phyloP scores from a whole-genome alignment of 768 basidiomycete species.

The Polyporus arcularius region DNA sequence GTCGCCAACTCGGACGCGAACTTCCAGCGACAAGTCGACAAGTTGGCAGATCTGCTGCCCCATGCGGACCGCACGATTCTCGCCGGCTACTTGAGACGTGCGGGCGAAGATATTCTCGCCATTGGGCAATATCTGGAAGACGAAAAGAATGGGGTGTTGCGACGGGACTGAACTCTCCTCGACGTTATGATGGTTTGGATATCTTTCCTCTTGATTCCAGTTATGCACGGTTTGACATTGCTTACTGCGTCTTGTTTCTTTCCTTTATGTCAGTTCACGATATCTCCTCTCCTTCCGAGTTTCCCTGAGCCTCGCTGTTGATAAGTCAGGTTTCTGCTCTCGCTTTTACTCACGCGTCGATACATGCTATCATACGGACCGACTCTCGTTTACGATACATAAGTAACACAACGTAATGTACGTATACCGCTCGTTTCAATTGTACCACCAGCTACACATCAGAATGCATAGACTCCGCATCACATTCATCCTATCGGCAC shows the following conservation, averaged over 20 bases:
- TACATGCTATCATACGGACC: constrained; percentile 10
- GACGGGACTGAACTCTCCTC: constrained; percentile 27
- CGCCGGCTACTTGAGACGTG: constrained; percentile 68
- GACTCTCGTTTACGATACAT: constrained; percentile 10
- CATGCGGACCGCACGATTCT: constrained; percentile 69
- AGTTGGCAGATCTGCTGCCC: constrained; percentile 68
- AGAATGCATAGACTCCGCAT: constrained; percentile 10
- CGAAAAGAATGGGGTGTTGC: constrained; percentile 71
- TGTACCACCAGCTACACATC: constrained; percentile 9
- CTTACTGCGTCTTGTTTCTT: neutral
- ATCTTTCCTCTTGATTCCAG: neutral
- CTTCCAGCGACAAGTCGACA: constrained; percentile 70
- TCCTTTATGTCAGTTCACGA: neutral
- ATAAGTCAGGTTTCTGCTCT: neutral
- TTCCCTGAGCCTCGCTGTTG: neutral
- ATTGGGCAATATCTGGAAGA: constrained; percentile 87
- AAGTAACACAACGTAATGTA: constrained; percentile 13
- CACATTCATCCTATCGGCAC: constrained; percentile 7
- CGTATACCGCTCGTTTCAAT: constrained; percentile 14
- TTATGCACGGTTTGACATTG: neutral
- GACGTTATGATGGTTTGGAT: neutral
- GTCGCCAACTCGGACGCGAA: constrained; percentile 38
- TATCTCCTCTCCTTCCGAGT: neutral
- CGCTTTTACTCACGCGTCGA: constrained; percentile 8
- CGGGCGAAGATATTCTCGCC: constrained; percentile 82